Percentiles rank a stretch among this genome's conserved stretches.
phyloP scores from a whole-genome alignment of 331 rosid species.

The Quercus lobata region DNA sequence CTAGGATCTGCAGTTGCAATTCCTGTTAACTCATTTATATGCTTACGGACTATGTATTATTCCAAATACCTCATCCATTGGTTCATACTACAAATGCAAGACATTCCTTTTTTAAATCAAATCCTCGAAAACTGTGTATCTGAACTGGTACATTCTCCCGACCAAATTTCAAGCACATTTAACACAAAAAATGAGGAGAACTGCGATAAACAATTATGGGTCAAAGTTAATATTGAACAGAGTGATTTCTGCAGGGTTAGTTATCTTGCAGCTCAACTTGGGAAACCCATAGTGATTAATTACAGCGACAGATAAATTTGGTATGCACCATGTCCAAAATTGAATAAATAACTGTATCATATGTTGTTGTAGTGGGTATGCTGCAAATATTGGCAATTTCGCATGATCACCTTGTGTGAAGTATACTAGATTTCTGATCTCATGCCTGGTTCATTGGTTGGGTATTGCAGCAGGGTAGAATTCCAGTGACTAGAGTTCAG shows the following conservation, averaged over 20 bases:
- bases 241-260: constrained; percentile 74
- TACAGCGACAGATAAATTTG: constrained; percentile 53
- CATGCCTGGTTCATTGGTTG: background rate
- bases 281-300: constrained; percentile 50
- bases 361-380: background rate
- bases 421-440: background rate
- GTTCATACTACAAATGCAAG: constrained; percentile 50
- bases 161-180: constrained; percentile 9
- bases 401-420: background rate
- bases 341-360: background rate
- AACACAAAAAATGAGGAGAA: constrained; percentile 12
- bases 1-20: constrained; percentile 55
- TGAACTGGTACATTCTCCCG: constrained; percentile 23
- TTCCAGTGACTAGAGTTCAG: background rate
- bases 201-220: constrained; percentile 40
- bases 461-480: background rate
- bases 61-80: constrained; percentile 57
- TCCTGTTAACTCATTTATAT: constrained; percentile 49
- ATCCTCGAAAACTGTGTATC: constrained; percentile 33
- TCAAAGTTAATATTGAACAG: constrained; percentile 68
- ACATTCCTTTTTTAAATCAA: constrained; percentile 55
- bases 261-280: constrained; percentile 60
- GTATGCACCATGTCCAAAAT: constrained; percentile 26
- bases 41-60: constrained; percentile 70
- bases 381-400: background rate